Evolutionary conservation across 768 basidiomycete species (phyloP).

Genomic region (Phanerochaete sordida): DNA sequence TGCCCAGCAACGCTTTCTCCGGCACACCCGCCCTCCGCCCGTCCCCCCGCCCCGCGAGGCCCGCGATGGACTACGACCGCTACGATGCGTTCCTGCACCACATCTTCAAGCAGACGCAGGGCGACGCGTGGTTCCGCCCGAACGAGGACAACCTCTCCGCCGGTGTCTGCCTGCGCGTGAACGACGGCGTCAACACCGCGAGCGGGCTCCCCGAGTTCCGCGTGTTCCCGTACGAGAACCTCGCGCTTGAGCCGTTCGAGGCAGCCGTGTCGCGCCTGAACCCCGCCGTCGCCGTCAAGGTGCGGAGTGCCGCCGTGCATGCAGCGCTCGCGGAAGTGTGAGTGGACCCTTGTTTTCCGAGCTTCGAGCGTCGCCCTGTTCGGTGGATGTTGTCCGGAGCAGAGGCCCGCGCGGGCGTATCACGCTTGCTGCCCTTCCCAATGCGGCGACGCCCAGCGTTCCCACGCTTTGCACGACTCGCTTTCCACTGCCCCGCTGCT

Average conservation of each 20-base stretch:
- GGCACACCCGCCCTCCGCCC: not conserved
- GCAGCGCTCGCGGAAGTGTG: conserved; percentile 47
- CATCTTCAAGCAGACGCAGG: conserved; percentile 44
- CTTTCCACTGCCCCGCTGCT: not conserved
- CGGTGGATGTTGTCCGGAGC: not conserved
- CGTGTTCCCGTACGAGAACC: conserved; percentile 53
- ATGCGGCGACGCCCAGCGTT: not conserved
- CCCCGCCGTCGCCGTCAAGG: conserved; percentile 53
- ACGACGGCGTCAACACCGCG: conserved; percentile 23
- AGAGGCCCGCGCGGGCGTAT: not conserved
- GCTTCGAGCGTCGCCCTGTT: not conserved
- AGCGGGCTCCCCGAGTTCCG: conserved; percentile 34
- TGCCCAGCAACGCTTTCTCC: not conserved
- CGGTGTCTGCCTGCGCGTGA: conserved; percentile 48
- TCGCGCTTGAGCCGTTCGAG: conserved; percentile 53
- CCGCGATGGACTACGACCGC: conserved; percentile 36
- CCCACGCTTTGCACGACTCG: not conserved
- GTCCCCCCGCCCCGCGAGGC: not conserved
- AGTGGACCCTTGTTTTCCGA: conserved; percentile 14
- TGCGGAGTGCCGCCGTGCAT: conserved; percentile 47
- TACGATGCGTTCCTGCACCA: conserved; percentile 42
- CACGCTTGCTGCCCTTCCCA: not conserved
- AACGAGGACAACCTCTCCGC: conserved; percentile 43
- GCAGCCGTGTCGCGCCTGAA: conserved; percentile 48
- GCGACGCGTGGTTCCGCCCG: conserved; percentile 53